Evolutionary conservation across 495 filamentous ascomycete genomes (phyloP).

Genomic region (Lasiosphaeria hispida): DNA sequence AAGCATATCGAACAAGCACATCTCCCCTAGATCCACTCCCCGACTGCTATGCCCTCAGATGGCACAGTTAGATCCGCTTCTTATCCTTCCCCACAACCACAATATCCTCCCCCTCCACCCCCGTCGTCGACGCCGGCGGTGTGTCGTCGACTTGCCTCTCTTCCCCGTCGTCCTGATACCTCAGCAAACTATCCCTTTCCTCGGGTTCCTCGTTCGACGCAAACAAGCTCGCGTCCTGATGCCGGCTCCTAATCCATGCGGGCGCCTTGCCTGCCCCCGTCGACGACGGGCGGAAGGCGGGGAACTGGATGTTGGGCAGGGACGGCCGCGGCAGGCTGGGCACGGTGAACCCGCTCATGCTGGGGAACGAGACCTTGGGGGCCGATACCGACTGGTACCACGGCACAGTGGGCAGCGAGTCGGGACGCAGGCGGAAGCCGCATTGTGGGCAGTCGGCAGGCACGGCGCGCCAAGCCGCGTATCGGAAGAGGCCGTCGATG

Average conservation of each 20-base stretch:
- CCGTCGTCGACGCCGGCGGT: too few relatives aligned
- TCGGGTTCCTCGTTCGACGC: constrained; percentile 26
- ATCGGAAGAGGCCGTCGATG: constrained; percentile 34
- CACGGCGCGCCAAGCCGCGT: constrained; percentile 36
- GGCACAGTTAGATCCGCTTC: background rate
- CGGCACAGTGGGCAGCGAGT: constrained; percentile 30
- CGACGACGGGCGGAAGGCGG: constrained; percentile 11
- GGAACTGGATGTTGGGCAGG: constrained; percentile 1
- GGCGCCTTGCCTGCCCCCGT: constrained; percentile 27
- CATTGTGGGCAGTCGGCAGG: constrained; percentile 43
- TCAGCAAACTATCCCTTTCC: constrained; percentile 1
- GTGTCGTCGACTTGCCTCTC: background rate
- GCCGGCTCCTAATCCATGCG: constrained; percentile 26
- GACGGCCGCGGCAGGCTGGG: constrained; percentile 17
- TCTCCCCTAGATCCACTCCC: too few relatives aligned
- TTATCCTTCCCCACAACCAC: background rate
- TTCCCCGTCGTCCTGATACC: constrained; percentile 26
- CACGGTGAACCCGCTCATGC: constrained; percentile 12
- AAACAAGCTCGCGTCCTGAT: constrained; percentile 26
- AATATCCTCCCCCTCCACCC: background rate
- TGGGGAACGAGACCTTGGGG: constrained; percentile 18
- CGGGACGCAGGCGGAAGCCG: constrained; percentile 34
- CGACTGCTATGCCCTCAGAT: background rate
- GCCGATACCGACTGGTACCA: constrained; percentile 36
- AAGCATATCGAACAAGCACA: too few relatives aligned